Base-by-base conservation (phyloP, 1,284 basidiomycete genomes). In the Moesziomyces globuligerus region DNA sequence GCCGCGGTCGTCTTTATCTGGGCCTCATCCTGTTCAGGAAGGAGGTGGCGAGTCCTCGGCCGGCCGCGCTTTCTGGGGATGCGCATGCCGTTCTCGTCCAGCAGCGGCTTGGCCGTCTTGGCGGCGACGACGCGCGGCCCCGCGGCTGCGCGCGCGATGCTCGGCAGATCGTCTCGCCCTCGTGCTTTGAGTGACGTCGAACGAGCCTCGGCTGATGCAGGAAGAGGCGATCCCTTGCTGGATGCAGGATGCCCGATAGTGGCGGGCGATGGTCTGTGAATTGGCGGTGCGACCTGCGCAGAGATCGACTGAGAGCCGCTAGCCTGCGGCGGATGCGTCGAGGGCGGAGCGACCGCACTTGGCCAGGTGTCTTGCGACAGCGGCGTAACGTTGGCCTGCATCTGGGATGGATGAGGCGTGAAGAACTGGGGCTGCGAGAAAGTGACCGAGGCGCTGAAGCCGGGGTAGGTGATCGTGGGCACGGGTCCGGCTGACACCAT, bases 371-470 rank as follows among this genome's bases (percentile, higher is more conserved):
- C 43, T 13, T 52, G 17, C 8, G 51, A 20, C 39, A 26, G 32
- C 1, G 55, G n/a, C 21, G 42, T 47, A 8, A 41, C 23, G 7
- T 24, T 28, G 23, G 55, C 36, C 6, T 41, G 56, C 8, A 66
- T 36, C 20, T 45, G 36, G 17, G 50, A 52, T 4, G 57, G 52
- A n/a, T 51, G 54, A 8, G 58, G 44, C 7, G 65, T 39, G 11
- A 57, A 68, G 40, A 68, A 62, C 29, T 68, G 65, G 28, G 65
- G 58, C 28, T 61, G 65, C 17, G 65, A 49, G 38, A 68, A 68
- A 23, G 54, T 62, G 43, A 68, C 54, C 4, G 58, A 52, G n/a
- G 65, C 46, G 18, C 49, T 58, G 47, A 68, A 68, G n/a, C 58
- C 58, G 2, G 65, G 65, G 26, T 68, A 68, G 6, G 58, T 49